Percentiles rank a stretch among this genome's conserved stretches.
Evolutionary conservation across 106 monocot genomes (phyloP).

Genomic region (Apostasia ramifera): DNA sequence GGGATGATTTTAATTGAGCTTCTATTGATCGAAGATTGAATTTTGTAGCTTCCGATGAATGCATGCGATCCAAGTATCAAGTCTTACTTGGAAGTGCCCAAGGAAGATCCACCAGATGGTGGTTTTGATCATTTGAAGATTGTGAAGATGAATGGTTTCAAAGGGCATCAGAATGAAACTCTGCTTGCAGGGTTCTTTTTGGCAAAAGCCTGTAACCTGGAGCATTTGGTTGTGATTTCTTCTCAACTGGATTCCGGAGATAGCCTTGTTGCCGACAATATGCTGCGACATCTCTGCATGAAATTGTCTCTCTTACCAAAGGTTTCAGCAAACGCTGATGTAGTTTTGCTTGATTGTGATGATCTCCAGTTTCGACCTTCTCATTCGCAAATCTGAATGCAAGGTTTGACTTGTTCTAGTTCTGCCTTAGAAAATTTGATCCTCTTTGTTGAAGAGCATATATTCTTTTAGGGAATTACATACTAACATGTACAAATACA

Average conservation of each 20-base stretch:
- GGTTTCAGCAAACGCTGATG: constrained; percentile 18
- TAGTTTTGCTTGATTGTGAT: constrained; percentile 22
- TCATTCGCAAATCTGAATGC: constrained; percentile 18
- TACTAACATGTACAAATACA: too few relatives aligned
- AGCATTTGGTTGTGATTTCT: constrained; percentile 16
- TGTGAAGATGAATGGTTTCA: constrained; percentile 32
- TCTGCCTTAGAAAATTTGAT: too few relatives aligned
- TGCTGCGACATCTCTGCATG: constrained; percentile 8
- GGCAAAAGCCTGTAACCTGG: constrained; percentile 13
- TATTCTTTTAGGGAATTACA: too few relatives aligned
- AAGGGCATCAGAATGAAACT: constrained; percentile 30
- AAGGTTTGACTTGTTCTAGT: constrained; percentile 7
- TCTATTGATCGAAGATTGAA: background rate
- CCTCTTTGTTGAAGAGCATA: too few relatives aligned
- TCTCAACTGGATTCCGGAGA: constrained; percentile 3
- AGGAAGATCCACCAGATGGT: constrained; percentile 21
- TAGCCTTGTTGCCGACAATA: background rate
- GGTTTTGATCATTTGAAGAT: constrained; percentile 17
- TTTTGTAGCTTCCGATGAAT: constrained; percentile 30
- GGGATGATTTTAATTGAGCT: background rate
- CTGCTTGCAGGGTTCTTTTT: constrained; percentile 17
- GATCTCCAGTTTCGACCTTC: constrained; percentile 10
- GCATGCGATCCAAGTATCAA: constrained; percentile 14
- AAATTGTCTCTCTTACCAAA: constrained; percentile 15
- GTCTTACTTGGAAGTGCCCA: constrained; percentile 20